Evolutionary conservation across 148 eudicot genomes (phyloP), one percentile per base, ranked within the genome.

Genomic region (Vaccinium myrtillus): DNA sequence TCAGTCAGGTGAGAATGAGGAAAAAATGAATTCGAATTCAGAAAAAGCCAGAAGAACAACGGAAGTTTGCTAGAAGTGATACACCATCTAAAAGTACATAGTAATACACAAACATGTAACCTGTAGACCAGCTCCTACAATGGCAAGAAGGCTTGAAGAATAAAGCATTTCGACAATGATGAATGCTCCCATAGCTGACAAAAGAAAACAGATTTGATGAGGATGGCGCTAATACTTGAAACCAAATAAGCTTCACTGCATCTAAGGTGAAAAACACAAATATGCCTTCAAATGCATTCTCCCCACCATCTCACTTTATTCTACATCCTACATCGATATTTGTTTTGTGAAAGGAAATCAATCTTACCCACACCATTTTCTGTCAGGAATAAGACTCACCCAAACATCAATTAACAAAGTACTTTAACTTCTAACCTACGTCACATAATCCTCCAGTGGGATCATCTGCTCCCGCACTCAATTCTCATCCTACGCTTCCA

Each of bases 81-180:
- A 32, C 10, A 30, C 71, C 75, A 27, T 56, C 69, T 56, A 21
- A 63, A 61, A 75, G 14, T 21, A 51, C 18, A 19, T 16, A 61
- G 67, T 61, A 61, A 23, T 61, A 21, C 51, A 69, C 61, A 79
- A 67, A 18, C 32, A 32, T n/a, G 16, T 12, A 65, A 97, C 99
- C 98, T 95, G 99, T 91, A 95, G 95, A 81, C 98, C 99, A 90
- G 99, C 99, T 85, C 99, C 99, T 81, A 97, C 99, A 82, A 97
- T 91, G 85, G 96, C 98, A 71, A 97, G 91, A 82, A 97, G 93
- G 86, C 93, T 93, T 86, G 99, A 87, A 78, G 91, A 91, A 84
- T 88, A 97, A 74, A 95, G 95, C 99, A 97, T 97, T 88, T 97
- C 98, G 79, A 94, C 98, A 54, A 95, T 92, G 74, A 82, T 88